Evolutionary conservation across 441 rosid genomes (phyloP), one percentile per base, ranked within the genome.

Genomic region (Mallotus repandus): DNA sequence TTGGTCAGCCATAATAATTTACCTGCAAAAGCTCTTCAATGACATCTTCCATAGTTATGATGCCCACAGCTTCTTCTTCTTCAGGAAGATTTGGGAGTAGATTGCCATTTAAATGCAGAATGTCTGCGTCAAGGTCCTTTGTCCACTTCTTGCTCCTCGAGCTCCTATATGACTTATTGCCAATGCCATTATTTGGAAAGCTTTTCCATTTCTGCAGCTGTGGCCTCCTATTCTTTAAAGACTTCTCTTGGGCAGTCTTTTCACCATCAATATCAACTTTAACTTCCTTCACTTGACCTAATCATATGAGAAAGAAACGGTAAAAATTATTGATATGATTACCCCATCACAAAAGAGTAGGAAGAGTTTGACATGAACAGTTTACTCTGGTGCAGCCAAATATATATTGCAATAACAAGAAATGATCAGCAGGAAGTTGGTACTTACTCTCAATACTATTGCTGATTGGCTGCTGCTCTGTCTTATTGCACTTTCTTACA

Each of bases 11-110:
- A 41, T 3, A 29, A 35, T 18, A 13, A 14, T n/a, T n/a, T 80
- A 90, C 98, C 92, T 96, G 98, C 78, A 96, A 80, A 76, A 93
- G 94, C 81, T 96, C 98, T 83, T 96, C 98, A 68, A 96, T 96
- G 79, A 96, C 97, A 84, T 96, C 99, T 80, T 96, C 98, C 98
- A 93, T 96, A 55, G 98, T 93, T 72, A 96, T 90, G 73, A 96
- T 70, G 74, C 97, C 99, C 0, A 93, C 90, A 7, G 93, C 94
- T 84, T 91, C 99, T 81, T 90, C 97, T 80, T 91, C 99, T 75
- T 90, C 94, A 0, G 89, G 85, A 41, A 88, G 88, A 77, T 80
- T 82, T 5, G 97, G 94, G 11, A 92, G 90, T 29, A 90, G 84
- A 69, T 75, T 72, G 16, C 79, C 95, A 79, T 90, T 85, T 75